Base-by-base conservation (phyloP, 306 rosid species). In the Glycyrrhiza uralensis region DNA sequence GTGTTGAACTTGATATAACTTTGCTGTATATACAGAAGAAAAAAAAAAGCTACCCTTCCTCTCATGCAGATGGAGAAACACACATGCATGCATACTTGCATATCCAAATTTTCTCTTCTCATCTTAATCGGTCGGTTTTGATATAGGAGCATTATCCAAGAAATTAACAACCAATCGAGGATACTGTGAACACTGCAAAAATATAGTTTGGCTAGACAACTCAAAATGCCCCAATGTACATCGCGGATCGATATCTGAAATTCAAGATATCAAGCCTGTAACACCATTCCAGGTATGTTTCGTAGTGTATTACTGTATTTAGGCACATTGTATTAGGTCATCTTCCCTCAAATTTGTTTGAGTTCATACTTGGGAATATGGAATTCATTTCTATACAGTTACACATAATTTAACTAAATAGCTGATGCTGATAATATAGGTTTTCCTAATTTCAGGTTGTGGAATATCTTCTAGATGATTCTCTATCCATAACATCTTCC, bases 201-300 rank as follows among this genome's bases (percentile, higher is more conserved):
- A 83, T 17, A 63, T 93, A 66, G 97, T 89, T 75, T 89, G 90
- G 96, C 80, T 86, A 45, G 72, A 80, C 70, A 85, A 86, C 82
- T 66, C 80, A 79, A 89, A 69, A 80, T 93, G 96, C 82, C 72
- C 85, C 44, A 77, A 84, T 62, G 35, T 45, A 72, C 81, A 69
- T 52, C 58, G 72, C 10, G 75, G 83, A 68, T 69, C 49, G 44
- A 61, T 28, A 35, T 76, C 87, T 52, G 77, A 66, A 75, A 62
- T 36, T 77, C 87, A 76, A 54, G 64, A 82, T 75, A 58, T 89
- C 77, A 85, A 80, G 73, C 91, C 86, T n/a, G 72, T 89, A 61
- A 83, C 74, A 24, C 54, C 83, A 51, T 42, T 56, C 63, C 91
- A 90, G 94, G 98, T 91, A 81, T 69, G 41, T 72, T 58, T 26